Evolutionary conservation across 1,284 basidiomycete species (phyloP).

Genomic region (Ceratobasidium sp.): DNA sequence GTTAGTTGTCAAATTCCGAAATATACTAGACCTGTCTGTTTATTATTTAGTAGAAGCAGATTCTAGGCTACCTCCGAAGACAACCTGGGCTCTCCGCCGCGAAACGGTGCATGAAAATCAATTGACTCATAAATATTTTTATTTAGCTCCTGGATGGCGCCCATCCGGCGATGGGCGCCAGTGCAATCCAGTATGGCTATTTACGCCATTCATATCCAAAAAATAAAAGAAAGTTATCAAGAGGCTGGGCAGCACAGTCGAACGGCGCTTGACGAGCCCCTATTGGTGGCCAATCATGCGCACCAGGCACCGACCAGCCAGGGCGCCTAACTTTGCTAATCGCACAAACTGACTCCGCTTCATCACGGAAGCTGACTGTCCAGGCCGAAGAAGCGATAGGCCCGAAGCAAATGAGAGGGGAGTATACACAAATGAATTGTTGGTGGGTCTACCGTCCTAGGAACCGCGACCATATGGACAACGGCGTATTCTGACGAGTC

Average conservation of each 20-base stretch:
- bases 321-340: slow-evolving; percentile 15
- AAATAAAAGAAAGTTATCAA: background rate
- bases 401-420: slow-evolving; percentile 6
- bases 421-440: slow-evolving; percentile 20
- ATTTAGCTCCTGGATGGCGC: background rate
- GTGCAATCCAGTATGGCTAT: background rate
- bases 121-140: background rate
- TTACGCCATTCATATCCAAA: background rate
- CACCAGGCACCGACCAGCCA: slow-evolving; percentile 3
- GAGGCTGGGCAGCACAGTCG: background rate
- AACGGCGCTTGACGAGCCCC: slow-evolving; percentile 4
- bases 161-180: background rate
- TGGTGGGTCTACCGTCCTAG: slow-evolving; percentile 18
- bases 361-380: slow-evolving; percentile 19
- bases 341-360: background rate
- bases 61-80: background rate
- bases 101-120: background rate
- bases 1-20: background rate
- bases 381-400: slow-evolving; percentile 9
- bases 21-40: background rate
- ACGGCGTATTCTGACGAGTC: background rate
- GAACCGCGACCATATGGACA: slow-evolving; percentile 35
- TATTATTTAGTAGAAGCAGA: background rate
- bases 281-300: slow-evolving; percentile 3
- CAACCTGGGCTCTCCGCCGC: background rate